A percentile compares a stretch with the other conserved stretches of the same genome.
Conservation (phyloP, 2,329 filamentous ascomycete genomes). For the Calcarisporium arbuscula region DNA sequence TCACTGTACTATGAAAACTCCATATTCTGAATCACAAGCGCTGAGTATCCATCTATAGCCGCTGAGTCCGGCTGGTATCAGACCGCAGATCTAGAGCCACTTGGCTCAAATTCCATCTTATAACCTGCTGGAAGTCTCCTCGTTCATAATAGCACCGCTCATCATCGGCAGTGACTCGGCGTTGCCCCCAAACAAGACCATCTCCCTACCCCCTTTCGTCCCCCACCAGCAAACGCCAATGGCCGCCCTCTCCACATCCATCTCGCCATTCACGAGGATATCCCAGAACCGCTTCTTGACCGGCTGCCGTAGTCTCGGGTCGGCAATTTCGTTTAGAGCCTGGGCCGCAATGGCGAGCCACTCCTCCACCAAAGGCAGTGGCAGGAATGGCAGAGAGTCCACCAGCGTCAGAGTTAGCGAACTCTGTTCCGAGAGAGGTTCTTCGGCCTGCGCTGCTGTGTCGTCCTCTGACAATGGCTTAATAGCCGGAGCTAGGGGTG, state of each 20-base stretch:
- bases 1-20: too few species aligned
- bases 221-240: slow-evolving; percentile 86
- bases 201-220: slow-evolving; percentile 45
- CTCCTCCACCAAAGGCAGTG: slow-evolving; percentile 64
- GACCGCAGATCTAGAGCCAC: too few species aligned
- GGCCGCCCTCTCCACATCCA: slow-evolving; percentile 79
- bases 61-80: too few species aligned
- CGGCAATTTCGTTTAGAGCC: slow-evolving; percentile 57
- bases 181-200: slow-evolving; percentile 31
- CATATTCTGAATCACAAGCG: too few species aligned
- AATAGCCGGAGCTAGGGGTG: slow-evolving; percentile 32
- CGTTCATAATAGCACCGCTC: slow-evolving; percentile 45
- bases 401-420: slow-evolving; percentile 70
- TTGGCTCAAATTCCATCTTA: too few species aligned
- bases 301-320: slow-evolving; percentile 53
- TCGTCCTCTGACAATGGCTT: slow-evolving; percentile 27
- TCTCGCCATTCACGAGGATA: slow-evolving; percentile 70
- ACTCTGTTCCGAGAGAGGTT: slow-evolving; percentile 66
- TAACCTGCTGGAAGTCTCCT: slow-evolving; percentile 27
- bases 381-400: slow-evolving; percentile 70
- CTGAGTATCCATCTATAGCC: too few species aligned
- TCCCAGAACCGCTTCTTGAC: slow-evolving; percentile 74
- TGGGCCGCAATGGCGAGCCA: slow-evolving; percentile 71
- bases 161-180: slow-evolving; percentile 33
- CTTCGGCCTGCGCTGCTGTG: slow-evolving; percentile 17